A percentile compares a stretch with the other conserved stretches of the same genome.
These are phyloP conservation scores for Symbiotaphrina buchneri DNA, from an alignment of 495 filamentous ascomycete genomes.

Conservation along the genomic window DNA sequence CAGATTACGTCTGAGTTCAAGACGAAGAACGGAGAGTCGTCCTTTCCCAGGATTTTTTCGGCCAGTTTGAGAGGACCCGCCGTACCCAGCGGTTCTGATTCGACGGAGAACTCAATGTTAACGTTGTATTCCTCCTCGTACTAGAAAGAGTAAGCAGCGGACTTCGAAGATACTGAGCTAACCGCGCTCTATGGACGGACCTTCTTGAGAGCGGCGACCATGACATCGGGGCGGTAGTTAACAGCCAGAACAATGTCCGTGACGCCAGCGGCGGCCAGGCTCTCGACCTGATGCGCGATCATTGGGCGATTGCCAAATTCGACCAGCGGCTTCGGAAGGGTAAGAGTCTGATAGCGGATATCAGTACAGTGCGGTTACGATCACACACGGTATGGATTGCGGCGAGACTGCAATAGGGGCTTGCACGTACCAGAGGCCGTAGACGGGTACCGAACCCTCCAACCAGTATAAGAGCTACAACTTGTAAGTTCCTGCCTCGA, in stretches of 20 bases:
- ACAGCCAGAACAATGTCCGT: slow-evolving; percentile 96
- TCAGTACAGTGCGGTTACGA: slow-evolving; percentile 1
- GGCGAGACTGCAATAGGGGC: slow-evolving; percentile 1
- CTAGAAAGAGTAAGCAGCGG: too few relatives aligned
- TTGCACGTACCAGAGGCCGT: slow-evolving; percentile 69
- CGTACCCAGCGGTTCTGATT: slow-evolving; percentile 85
- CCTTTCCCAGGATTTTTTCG: slow-evolving; percentile 81
- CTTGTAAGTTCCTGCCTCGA: neutral
- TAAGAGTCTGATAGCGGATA: slow-evolving; percentile 49
- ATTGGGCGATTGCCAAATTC: slow-evolving; percentile 98
- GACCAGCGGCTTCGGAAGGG: slow-evolving; percentile 89
- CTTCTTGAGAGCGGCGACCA: slow-evolving; percentile 56
- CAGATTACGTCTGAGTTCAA: slow-evolving; percentile 97
- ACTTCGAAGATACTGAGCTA: neutral
- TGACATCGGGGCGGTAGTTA: slow-evolving; percentile 96
- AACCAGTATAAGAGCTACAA: slow-evolving; percentile 88
- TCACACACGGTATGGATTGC: neutral
- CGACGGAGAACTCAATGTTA: slow-evolving; percentile 89
- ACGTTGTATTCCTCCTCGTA: slow-evolving; percentile 84
- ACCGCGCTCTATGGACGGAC: slow-evolving; percentile 10
- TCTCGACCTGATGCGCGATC: slow-evolving; percentile 97
- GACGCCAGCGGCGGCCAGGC: slow-evolving; percentile 81
- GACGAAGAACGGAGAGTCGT: slow-evolving; percentile 93
- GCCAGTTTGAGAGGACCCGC: slow-evolving; percentile 92
- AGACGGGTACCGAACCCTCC: slow-evolving; percentile 98